A percentile compares a stretch with the other conserved stretches of the same genome.
These are phyloP conservation scores for sorghum (Sorghum bicolor) DNA, from an alignment of 176 grass and related monocot species.

Conservation along the genomic window DNA sequence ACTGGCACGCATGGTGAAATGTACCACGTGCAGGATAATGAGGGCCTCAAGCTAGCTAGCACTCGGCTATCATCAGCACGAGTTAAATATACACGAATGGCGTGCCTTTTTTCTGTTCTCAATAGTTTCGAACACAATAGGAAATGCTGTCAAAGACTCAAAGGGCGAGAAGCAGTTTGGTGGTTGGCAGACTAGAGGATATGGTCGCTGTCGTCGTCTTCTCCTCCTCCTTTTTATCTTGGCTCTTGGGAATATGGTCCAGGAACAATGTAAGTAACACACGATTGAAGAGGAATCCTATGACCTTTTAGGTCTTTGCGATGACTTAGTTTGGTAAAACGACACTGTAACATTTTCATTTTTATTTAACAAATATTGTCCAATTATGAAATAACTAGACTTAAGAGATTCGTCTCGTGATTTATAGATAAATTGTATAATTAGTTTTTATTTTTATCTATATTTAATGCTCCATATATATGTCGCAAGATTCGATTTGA, in stretches of 20 bases:
- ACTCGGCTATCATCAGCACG: too few relatives aligned
- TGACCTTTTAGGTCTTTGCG: not conserved
- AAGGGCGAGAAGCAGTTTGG: not conserved
- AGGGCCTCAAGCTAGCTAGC: too few relatives aligned
- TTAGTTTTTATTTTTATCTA: too few relatives aligned
- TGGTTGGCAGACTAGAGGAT: not conserved
- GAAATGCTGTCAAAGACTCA: not conserved
- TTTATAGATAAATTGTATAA: too few relatives aligned
- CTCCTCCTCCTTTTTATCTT: not conserved
- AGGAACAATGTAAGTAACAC: not conserved
- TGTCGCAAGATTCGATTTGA: too few relatives aligned
- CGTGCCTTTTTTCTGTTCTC: not conserved
- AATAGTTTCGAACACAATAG: not conserved
- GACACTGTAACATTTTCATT: too few relatives aligned
- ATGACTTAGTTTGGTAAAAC: too few relatives aligned
- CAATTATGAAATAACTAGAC: too few relatives aligned
- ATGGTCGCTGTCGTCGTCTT: not conserved
- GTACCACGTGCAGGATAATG: slow-evolving; percentile 24
- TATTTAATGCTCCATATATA: too few relatives aligned
- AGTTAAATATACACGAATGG: not conserved
- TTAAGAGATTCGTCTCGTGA: too few relatives aligned
- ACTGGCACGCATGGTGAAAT: slow-evolving; percentile 26
- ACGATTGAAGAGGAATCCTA: not conserved
- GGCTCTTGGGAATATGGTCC: not conserved
- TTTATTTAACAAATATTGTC: too few relatives aligned